Evolutionary conservation across 2,329 filamentous ascomycete species (phyloP).

Genomic region (Alternaria ventricosa): DNA sequence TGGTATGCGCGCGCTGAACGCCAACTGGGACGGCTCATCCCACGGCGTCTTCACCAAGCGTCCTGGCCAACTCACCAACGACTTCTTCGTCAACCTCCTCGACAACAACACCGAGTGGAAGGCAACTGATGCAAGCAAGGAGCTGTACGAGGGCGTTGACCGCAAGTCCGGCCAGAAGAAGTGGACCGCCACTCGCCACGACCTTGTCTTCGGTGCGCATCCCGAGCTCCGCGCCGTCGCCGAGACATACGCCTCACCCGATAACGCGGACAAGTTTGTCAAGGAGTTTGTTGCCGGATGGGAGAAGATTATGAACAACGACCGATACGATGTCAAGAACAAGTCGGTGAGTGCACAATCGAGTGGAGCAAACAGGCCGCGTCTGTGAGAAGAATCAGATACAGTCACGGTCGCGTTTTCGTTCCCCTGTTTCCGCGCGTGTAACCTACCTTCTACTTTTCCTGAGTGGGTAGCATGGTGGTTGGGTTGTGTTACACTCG

Average conservation of each 20-base stretch:
- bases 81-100: constrained; percentile 83
- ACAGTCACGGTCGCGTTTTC: constrained; percentile 5
- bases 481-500: constrained; percentile 14
- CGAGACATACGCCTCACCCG: constrained; percentile 71
- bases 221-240: constrained; percentile 73
- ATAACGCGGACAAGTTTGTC: constrained; percentile 68
- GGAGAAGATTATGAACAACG: constrained; percentile 77
- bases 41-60: constrained; percentile 72
- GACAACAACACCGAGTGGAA: constrained; percentile 72
- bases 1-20: constrained; percentile 71
- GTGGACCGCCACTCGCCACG: constrained; percentile 72
- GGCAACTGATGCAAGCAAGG: constrained; percentile 55
- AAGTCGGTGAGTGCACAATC: constrained; percentile 40
- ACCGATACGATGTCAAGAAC: constrained; percentile 66
- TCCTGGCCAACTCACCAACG: constrained; percentile 74
- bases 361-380: constrained; percentile 33
- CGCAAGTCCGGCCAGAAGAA: constrained; percentile 70
- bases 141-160: constrained; percentile 69
- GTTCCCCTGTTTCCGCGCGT: not conserved
- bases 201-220: constrained; percentile 76
- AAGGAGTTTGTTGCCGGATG: constrained; percentile 75
- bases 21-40: constrained; percentile 73
- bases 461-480: constrained; percentile 2
- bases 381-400: constrained; percentile 19
- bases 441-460: not conserved